Conservation (phyloP, 1,284 basidiomycete genomes). For the Rhodotorula mucilaginosa region DNA sequence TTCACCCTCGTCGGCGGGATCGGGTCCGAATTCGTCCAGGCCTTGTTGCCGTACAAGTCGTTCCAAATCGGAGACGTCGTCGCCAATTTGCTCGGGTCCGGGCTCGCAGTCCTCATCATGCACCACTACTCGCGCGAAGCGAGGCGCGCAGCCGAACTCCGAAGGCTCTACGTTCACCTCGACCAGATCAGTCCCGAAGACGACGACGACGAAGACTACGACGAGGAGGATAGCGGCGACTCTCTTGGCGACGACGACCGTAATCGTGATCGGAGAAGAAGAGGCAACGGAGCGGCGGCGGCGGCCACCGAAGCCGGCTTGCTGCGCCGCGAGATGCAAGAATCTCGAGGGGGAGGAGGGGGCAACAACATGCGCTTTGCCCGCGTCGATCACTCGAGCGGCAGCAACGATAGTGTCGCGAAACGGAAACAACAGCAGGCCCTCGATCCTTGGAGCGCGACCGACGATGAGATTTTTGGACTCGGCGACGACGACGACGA, state of each 20-base stretch:
- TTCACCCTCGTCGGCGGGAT: conserved; percentile 74
- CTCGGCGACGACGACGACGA: conserved; percentile 12
- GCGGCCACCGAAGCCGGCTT: not conserved
- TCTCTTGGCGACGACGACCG: too few species aligned
- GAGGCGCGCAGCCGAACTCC: conserved; percentile 14
- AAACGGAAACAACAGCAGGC: not conserved
- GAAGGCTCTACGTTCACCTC: conserved; percentile 16
- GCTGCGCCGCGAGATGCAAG: conserved; percentile 1
- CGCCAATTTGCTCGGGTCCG: conserved; percentile 76
- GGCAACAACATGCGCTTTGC: not conserved
- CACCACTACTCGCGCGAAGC: conserved; percentile 5
- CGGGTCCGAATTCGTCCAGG: conserved; percentile 80
- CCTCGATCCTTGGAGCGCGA: conserved; percentile 13
- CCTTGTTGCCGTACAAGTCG: conserved; percentile 73
- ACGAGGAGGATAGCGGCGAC: not conserved
- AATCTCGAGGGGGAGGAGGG: not conserved
- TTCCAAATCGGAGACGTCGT: conserved; percentile 75
- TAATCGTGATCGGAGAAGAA: too few species aligned
- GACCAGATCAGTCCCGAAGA: conserved; percentile 9
- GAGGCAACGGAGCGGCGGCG: not conserved
- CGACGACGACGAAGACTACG: conserved; percentile 2
- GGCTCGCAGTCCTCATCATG: conserved; percentile 65
- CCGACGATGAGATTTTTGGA: conserved; percentile 21
- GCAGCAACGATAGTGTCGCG: not conserved
- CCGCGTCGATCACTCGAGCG: not conserved